Evolutionary conservation across 2,329 filamentous ascomycete genomes (phyloP).

Genomic region (Chrysosporium queenslandicum): DNA sequence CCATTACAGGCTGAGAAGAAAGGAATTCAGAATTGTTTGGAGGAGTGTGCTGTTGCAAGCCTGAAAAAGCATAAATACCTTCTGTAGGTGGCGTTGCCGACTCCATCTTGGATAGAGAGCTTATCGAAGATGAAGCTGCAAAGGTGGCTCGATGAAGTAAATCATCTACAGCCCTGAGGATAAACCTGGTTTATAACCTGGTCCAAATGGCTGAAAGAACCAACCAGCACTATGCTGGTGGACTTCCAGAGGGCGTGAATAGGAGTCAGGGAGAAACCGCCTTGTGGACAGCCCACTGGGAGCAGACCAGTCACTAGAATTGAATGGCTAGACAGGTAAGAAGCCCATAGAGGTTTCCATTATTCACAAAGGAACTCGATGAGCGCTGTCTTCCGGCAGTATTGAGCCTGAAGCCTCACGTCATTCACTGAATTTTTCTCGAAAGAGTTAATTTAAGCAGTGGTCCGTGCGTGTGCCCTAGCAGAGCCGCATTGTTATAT

Average conservation of each 20-base stretch:
- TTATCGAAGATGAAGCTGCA: slow-evolving; percentile 12
- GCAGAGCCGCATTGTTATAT: neutral
- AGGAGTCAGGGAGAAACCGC: neutral
- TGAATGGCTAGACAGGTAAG: neutral
- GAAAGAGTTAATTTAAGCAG: slow-evolving; percentile 6
- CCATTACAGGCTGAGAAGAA: slow-evolving; percentile 22
- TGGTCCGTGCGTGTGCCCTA: slow-evolving; percentile 8
- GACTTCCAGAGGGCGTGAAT: neutral
- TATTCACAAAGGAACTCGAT: neutral
- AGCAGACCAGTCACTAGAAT: neutral
- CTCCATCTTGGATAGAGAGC: slow-evolving; percentile 18
- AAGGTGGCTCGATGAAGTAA: slow-evolving; percentile 13
- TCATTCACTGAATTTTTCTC: neutral
- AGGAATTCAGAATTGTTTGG: slow-evolving; percentile 11
- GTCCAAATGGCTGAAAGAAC: neutral
- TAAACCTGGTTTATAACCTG: neutral
- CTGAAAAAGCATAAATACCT: slow-evolving; percentile 33
- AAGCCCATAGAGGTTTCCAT: neutral
- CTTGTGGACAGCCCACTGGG: neutral
- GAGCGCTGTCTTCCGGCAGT: neutral
- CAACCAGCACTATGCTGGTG: slow-evolving; percentile 11
- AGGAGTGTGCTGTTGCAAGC: slow-evolving; percentile 11
- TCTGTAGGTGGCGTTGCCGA: slow-evolving; percentile 19
- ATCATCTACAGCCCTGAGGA: neutral
- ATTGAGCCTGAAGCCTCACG: neutral